Conservation (phyloP, 2,329 filamentous ascomycete species). For the Nannizziopsis barbatae region DNA sequence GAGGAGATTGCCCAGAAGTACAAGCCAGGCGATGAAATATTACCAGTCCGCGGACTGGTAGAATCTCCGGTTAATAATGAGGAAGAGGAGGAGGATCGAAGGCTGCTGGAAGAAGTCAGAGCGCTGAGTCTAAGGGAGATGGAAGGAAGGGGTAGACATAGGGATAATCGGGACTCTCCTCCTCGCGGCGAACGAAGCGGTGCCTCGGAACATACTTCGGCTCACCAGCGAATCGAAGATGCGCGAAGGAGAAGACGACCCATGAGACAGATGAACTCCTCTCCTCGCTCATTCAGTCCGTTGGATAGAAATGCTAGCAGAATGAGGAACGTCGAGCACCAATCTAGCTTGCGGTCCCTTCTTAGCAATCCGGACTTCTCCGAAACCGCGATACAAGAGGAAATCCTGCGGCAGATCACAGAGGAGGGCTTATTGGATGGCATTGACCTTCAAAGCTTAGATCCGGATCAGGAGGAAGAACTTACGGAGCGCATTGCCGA, state of each 20-base stretch:
- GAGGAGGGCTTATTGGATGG: constrained; percentile 80
- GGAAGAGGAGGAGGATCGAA: constrained; percentile 57
- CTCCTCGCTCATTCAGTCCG: constrained; percentile 16
- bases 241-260: constrained; percentile 24
- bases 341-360: constrained; percentile 74
- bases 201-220: constrained; percentile 30
- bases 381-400: constrained; percentile 66
- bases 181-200: constrained; percentile 22
- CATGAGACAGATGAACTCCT: constrained; percentile 17
- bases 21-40: constrained; percentile 66
- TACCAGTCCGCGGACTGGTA: constrained; percentile 44
- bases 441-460: constrained; percentile 78
- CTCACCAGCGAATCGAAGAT: constrained; percentile 30
- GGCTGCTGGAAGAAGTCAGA: constrained; percentile 59
- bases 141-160: constrained; percentile 18
- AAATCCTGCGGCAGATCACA: constrained; percentile 79
- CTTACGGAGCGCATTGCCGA: constrained; percentile 84
- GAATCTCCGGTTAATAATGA: constrained; percentile 25
- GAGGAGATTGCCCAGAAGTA: constrained; percentile 65
- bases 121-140: constrained; percentile 55
- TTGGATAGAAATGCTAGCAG: constrained; percentile 21
- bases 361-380: constrained; percentile 65
- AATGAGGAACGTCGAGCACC: constrained; percentile 66
- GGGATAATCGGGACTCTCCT: constrained; percentile 18
- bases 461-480: constrained; percentile 73